phyloP scores from a whole-genome alignment of 2,329 filamentous ascomycete species.

The Epichloe elymi region DNA sequence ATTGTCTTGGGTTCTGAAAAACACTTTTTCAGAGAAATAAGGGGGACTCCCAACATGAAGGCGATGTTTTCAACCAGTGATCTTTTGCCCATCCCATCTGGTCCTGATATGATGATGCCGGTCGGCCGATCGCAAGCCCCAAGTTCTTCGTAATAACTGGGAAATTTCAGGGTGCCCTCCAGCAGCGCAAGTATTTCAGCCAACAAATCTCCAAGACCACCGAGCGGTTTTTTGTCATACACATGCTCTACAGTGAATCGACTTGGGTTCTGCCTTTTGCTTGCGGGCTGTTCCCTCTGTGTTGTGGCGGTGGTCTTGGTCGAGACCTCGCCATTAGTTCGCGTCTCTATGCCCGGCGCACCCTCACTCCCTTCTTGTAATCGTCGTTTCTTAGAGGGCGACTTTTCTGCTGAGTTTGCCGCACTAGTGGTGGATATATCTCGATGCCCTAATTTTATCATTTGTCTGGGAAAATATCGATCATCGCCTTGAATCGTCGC shows the following conservation, averaged over 20 bases:
- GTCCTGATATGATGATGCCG: constrained; percentile 65
- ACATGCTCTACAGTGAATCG: constrained; percentile 19
- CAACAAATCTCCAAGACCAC: constrained; percentile 18
- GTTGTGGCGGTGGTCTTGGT: constrained; percentile 4
- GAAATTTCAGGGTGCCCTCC: constrained; percentile 9
- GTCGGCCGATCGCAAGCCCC: constrained; percentile 7
- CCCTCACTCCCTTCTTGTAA: constrained; percentile 17
- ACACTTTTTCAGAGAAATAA: constrained; percentile 41
- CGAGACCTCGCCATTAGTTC: background rate
- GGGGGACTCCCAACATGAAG: constrained; percentile 56
- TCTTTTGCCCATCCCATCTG: constrained; percentile 69
- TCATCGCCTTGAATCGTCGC: constrained; percentile 18
- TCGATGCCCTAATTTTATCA: constrained; percentile 27
- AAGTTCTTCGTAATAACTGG: constrained; percentile 9
- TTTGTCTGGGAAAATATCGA: constrained; percentile 27
- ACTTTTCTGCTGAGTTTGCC: constrained; percentile 11
- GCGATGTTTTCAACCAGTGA: constrained; percentile 64
- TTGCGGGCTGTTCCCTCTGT: constrained; percentile 16
- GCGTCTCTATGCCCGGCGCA: constrained; percentile 4
- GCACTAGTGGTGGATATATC: constrained; percentile 5
- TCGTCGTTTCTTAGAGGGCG: constrained; percentile 20
- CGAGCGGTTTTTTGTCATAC: constrained; percentile 12
- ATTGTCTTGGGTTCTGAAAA: constrained; percentile 26
- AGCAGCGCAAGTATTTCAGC: constrained; percentile 10
- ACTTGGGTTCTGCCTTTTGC: constrained; percentile 18